phyloP scores from a whole-genome alignment of 2,329 filamentous ascomycete genomes.

The Thielaviopsis euricoi region DNA sequence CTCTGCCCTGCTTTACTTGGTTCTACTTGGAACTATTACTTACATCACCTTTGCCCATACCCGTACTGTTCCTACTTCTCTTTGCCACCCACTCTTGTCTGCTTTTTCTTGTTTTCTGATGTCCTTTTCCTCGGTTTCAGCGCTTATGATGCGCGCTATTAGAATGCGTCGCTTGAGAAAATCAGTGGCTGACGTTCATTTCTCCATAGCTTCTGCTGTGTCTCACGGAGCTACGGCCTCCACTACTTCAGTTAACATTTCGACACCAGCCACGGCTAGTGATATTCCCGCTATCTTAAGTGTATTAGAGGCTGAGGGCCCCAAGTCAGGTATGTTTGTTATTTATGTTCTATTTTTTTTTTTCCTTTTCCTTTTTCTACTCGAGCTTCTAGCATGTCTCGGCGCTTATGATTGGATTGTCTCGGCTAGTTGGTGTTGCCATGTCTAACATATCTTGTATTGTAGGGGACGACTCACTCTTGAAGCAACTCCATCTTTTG shows the following conservation, averaged over 20 bases:
- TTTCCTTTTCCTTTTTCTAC: neutral
- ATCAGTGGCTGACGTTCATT: constrained; percentile 8
- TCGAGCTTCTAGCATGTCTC: neutral
- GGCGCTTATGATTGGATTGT: neutral
- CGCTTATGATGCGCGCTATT: constrained; percentile 4
- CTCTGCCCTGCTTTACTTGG: no score
- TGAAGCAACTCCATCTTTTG: constrained; percentile 10
- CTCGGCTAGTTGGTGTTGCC: neutral
- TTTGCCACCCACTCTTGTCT: neutral
- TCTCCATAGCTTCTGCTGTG: constrained; percentile 8
- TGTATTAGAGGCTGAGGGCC: constrained; percentile 2
- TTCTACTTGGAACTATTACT: neutral
- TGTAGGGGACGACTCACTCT: constrained; percentile 6
- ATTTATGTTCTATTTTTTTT: neutral
- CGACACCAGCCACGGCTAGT: constrained; percentile 4
- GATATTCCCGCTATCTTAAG: constrained; percentile 7
- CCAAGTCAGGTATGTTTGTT: constrained; percentile 7
- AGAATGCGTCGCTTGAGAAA: constrained; percentile 7
- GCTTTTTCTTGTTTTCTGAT: neutral
- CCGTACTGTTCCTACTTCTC: neutral
- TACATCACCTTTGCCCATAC: neutral
- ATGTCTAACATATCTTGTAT: neutral
- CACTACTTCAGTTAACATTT: neutral
- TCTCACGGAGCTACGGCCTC: neutral
- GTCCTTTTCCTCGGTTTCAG: constrained; percentile 1